Evolutionary conservation across 805 yeast species (phyloP), one percentile per base, ranked within the genome.

Genomic region (Komagataella kurtzmanii): DNA sequence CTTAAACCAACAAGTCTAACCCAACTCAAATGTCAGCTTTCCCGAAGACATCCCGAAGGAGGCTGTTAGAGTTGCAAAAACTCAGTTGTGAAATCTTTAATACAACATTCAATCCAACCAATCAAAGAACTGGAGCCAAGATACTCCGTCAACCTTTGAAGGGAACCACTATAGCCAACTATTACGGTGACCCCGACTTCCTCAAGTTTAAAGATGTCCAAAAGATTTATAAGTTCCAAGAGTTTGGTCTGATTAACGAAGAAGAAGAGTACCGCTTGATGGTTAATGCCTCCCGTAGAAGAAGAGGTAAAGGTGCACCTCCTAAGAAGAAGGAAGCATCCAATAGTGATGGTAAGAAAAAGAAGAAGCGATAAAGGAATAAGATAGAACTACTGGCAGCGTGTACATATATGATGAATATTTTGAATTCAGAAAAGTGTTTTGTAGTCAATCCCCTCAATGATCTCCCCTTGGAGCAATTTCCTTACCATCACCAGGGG

Each of bases 231-330:
- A 51, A 58, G 75, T 74, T 58, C 57, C 78, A 79, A 3, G 67
- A 65, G 43, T 63, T 69, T 54, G 70, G 71, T 50, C 75, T 86
- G 56, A 73, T 75, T 5, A 84, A 85, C 58, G 85, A 83, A 51
- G 79, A 77, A 54, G 95, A 86, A 63, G 78, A 74, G 46, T 81
- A 83, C 66, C 75, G 95, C 66, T 61, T 83, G 55, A 75, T 71
- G 54, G 80, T 80, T 79, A 81, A 80, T 19, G 79, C 69, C 53
- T 72, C 71, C 49, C 75, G 87, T 67, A 85, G 81, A 73, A 82
- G 85, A 76, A 85, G 93, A 79, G 90, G 88, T 67, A 86, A 86
- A 68, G 90, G 91, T 66, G 88, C 93, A 10, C 95, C 93, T 59
- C 79, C 82, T 73, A 86, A 86, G 74, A 79, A 76, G 69, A 77